These are phyloP conservation scores for Candida silvatica DNA, from an alignment of 805 yeast species.

Conservation along the genomic window DNA sequence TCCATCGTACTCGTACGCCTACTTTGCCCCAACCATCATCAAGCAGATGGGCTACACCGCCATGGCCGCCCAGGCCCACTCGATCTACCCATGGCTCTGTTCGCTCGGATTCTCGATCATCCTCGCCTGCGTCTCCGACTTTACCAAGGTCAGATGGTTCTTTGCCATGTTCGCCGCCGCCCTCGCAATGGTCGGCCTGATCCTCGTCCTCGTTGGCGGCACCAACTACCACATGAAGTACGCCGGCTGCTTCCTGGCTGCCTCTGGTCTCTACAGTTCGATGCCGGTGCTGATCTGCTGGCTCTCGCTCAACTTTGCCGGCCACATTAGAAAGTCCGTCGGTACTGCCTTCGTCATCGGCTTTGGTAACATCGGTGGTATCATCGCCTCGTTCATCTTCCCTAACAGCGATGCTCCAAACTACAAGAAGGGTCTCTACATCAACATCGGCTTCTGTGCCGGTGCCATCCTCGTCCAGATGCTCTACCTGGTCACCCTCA, in stretches of 20 bases:
- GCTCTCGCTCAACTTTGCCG: conserved; percentile 52
- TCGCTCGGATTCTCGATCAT: conserved; percentile 63
- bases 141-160: conserved; percentile 35
- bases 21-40: conserved; percentile 63
- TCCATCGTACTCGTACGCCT: conserved; percentile 73
- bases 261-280: conserved; percentile 48
- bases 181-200: conserved; percentile 45
- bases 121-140: conserved; percentile 58
- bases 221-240: conserved; percentile 34
- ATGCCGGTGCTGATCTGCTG: conserved; percentile 65
- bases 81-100: conserved; percentile 79
- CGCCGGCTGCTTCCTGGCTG: conserved; percentile 54
- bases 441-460: conserved; percentile 38
- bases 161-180: conserved; percentile 25
- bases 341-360: conserved; percentile 48
- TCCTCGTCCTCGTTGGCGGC: conserved; percentile 39
- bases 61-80: conserved; percentile 67
- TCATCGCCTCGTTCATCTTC: conserved; percentile 51
- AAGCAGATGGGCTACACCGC: conserved; percentile 55
- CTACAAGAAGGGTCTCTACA: conserved; percentile 40
- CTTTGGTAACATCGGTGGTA: conserved; percentile 67
- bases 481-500: conserved; percentile 24
- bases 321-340: conserved; percentile 47
- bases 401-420: conserved; percentile 47
- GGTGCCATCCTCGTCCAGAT: conserved; percentile 30